A percentile compares a stretch with the other conserved stretches of the same genome.
Evolutionary conservation across 2,329 filamentous ascomycete genomes (phyloP).

Genomic region (Aspergillus pseudotamarii): DNA sequence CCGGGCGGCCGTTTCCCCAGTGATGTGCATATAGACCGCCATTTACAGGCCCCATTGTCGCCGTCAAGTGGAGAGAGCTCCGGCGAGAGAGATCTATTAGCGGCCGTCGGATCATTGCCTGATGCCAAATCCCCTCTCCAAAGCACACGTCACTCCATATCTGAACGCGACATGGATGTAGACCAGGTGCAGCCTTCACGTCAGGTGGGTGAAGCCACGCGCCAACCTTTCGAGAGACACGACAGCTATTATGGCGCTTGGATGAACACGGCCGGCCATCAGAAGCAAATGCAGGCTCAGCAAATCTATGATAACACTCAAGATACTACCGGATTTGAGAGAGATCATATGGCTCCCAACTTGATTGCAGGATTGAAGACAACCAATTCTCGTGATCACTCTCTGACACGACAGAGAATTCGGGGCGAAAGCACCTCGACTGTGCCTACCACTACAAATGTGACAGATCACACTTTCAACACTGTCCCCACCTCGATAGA

Average conservation of each 20-base stretch:
- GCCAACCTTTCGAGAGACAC: constrained; percentile 27
- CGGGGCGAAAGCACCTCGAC: constrained; percentile 39
- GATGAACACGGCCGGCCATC: constrained; percentile 45
- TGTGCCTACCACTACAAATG: constrained; percentile 37
- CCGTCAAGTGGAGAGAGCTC: constrained; percentile 82
- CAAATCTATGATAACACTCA: constrained; percentile 12
- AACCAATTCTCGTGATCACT: constrained; percentile 17
- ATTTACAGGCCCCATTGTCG: constrained; percentile 77
- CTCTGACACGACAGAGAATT: constrained; percentile 14
- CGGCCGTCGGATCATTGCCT: constrained; percentile 60
- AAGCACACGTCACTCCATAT: constrained; percentile 40
- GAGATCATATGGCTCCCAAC: constrained; percentile 13
- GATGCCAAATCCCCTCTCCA: constrained; percentile 44
- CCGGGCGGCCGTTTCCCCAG: constrained; percentile 97
- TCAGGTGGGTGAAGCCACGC: constrained; percentile 11
- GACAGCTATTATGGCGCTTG: constrained; percentile 55
- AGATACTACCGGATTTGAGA: constrained; percentile 6
- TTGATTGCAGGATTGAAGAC: constrained; percentile 20
- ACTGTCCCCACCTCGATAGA: constrained; percentile 38
- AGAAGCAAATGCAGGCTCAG: constrained; percentile 21
- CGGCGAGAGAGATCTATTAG: constrained; percentile 64
- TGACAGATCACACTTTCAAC: constrained; percentile 36
- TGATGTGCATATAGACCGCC: constrained; percentile 84
- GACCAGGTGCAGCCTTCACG: constrained; percentile 18
- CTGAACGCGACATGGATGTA: constrained; percentile 16